Conservation (phyloP, 2,329 filamentous ascomycete species). For the Domatiomyces catenatus region DNA sequence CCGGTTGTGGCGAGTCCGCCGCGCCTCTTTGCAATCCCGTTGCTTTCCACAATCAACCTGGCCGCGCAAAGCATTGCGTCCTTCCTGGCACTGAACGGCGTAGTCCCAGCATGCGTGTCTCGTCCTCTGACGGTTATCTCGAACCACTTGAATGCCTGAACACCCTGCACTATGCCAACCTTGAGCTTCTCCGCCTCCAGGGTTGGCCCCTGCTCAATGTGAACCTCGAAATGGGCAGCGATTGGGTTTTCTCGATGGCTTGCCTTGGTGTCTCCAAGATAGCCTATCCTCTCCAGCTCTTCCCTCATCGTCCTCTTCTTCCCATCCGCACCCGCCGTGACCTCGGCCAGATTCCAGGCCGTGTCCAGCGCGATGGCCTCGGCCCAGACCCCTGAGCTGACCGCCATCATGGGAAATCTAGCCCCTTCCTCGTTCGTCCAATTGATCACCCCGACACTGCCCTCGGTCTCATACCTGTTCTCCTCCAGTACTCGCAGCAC, state of each 20-base stretch:
- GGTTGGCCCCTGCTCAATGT: constrained; percentile 72
- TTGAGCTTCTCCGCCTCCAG: constrained; percentile 51
- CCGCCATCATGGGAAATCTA: constrained; percentile 60
- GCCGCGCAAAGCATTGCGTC: constrained; percentile 56
- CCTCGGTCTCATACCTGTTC: constrained; percentile 51
- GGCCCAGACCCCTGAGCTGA: constrained; percentile 62
- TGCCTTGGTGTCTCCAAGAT: constrained; percentile 44
- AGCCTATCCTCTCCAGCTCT: constrained; percentile 58
- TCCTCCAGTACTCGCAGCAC: constrained; percentile 55
- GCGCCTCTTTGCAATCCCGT: constrained; percentile 48
- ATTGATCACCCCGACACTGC: constrained; percentile 59
- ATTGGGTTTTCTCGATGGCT: constrained; percentile 48
- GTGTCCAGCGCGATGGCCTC: constrained; percentile 47
- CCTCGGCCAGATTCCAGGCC: constrained; percentile 48
- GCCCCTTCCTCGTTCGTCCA: constrained; percentile 73
- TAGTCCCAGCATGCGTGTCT: constrained; percentile 63
- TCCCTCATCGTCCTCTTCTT: constrained; percentile 40
- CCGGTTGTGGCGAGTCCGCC: constrained; percentile 54
- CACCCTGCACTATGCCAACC: constrained; percentile 56
- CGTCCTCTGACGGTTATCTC: constrained; percentile 50
- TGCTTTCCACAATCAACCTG: constrained; percentile 52
- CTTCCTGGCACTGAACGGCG: constrained; percentile 48
- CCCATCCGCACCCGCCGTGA: constrained; percentile 30
- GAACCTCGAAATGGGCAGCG: constrained; percentile 67
- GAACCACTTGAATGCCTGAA: constrained; percentile 64